phyloP scores from a whole-genome alignment of 129 eudicot genomes.

The Tagetes erecta region DNA sequence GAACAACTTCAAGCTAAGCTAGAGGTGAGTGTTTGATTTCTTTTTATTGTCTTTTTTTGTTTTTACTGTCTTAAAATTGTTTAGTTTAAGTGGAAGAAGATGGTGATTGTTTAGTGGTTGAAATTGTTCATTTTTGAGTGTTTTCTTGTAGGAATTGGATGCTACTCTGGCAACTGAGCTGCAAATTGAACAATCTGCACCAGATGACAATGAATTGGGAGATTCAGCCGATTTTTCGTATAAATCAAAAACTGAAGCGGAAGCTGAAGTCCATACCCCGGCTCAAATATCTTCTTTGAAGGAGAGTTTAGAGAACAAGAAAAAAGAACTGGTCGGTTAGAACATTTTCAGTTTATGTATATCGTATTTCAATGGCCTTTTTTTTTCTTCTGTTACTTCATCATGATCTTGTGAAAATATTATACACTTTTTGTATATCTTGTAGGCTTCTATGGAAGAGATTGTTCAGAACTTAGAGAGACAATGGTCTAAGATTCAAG shows the following conservation, averaged over 20 bases:
- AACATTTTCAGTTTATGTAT: conserved; percentile 1
- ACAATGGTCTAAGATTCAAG: conserved; percentile 78
- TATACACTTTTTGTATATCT: conserved; percentile 9
- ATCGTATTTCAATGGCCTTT: background rate
- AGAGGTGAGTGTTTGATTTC: conserved; percentile 48
- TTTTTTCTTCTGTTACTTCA: background rate
- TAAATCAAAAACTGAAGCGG: conserved; percentile 41
- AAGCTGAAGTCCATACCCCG: conserved; percentile 40
- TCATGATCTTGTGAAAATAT: background rate
- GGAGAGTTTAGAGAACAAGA: conserved; percentile 67
- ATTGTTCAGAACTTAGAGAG: conserved; percentile 57
- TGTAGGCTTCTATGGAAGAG: conserved; percentile 65
- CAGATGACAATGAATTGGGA: conserved; percentile 29
- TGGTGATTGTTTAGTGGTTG: conserved; percentile 14
- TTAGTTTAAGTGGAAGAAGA: conserved; percentile 3
- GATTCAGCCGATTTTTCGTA: conserved; percentile 27
- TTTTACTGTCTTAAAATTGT: conserved; percentile 1
- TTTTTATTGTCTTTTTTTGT: background rate
- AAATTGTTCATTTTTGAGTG: conserved; percentile 5
- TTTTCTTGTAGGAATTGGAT: conserved; percentile 53
- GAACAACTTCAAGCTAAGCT: conserved; percentile 52
- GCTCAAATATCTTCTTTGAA: conserved; percentile 43
- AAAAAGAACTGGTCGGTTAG: conserved; percentile 70
- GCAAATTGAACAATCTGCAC: conserved; percentile 43
- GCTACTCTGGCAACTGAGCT: conserved; percentile 49